Percentiles rank a stretch among this genome's conserved stretches.
Conservation (phyloP, 73 alveolate genomes). For the Paramecium bursaria region DNA sequence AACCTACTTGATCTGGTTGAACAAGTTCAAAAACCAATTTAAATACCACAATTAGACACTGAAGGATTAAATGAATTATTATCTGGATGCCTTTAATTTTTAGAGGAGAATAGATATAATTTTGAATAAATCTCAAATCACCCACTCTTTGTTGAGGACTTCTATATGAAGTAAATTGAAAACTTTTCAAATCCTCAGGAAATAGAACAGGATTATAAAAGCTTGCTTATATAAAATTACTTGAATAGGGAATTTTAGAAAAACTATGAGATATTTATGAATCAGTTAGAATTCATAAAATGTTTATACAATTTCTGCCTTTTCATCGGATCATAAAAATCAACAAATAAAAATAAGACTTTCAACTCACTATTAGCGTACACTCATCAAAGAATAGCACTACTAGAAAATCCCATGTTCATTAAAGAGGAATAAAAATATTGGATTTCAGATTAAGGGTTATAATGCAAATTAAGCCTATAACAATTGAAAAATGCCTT, state of each 20-base stretch:
- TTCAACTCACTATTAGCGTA: no score
- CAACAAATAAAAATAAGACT: no score
- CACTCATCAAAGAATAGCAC: no score
- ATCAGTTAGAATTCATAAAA: not conserved
- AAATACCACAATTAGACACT: constrained; percentile 19
- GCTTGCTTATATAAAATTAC: constrained; percentile 1
- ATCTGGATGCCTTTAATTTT: constrained; percentile 1
- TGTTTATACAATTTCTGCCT: not conserved
- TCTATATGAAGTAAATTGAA: constrained; percentile 34
- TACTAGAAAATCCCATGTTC: no score
- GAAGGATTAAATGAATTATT: not conserved
- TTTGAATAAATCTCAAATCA: constrained; percentile 32
- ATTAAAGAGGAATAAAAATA: no score
- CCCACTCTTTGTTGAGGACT: not conserved
- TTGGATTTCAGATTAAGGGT: no score
- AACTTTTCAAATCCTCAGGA: not conserved
- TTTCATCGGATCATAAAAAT: no score
- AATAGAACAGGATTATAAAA: constrained; percentile 3
- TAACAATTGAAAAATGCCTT: no score
- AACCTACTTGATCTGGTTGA: constrained; percentile 24
- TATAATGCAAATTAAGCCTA: no score
- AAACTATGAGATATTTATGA: constrained; percentile 8
- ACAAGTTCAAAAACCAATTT: not conserved
- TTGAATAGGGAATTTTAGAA: constrained; percentile 32
- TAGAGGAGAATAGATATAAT: constrained; percentile 3